Percentiles rank a stretch among this genome's conserved stretches.
Conservation (phyloP, 108 stramenopile genomes). For the Bacterosira constricta region DNA sequence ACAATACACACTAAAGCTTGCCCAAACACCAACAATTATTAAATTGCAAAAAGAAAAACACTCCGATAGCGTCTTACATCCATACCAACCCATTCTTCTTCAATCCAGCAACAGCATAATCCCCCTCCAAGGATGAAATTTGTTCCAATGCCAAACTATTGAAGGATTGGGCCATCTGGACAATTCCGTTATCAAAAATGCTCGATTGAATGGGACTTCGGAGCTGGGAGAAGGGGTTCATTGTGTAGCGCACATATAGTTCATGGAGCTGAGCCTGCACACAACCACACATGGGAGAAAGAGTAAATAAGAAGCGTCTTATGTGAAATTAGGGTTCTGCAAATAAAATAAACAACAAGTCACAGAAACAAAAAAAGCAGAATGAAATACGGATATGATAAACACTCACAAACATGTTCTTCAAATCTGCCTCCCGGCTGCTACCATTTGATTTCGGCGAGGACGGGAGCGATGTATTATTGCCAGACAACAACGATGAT, state of each 20-base stretch:
- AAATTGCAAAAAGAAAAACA: neutral
- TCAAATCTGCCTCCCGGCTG: constrained; percentile 35
- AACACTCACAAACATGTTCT: constrained; percentile 43
- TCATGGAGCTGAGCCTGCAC: constrained; percentile 36
- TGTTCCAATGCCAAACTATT: constrained; percentile 12
- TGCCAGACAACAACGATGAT: constrained; percentile 2
- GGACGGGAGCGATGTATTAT: too few species aligned
- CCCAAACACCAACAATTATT: too few species aligned
- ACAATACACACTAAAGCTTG: too few species aligned
- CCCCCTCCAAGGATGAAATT: too few species aligned
- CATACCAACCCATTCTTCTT: neutral
- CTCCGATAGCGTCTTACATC: neutral
- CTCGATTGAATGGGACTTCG: constrained; percentile 37
- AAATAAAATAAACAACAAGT: too few species aligned
- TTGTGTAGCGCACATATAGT: constrained; percentile 44
- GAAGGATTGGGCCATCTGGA: constrained; percentile 26
- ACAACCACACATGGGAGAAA: neutral
- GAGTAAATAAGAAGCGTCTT: too few species aligned
- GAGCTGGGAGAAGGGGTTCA: constrained; percentile 49
- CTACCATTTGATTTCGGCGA: too few species aligned
- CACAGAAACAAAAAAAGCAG: too few species aligned
- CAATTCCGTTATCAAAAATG: constrained; percentile 41
- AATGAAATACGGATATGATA: too few species aligned
- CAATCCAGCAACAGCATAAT: neutral
- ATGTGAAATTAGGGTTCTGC: too few species aligned